These are phyloP conservation scores for Croton setiger DNA, from an alignment of 441 rosid species.

Conservation along the genomic window DNA sequence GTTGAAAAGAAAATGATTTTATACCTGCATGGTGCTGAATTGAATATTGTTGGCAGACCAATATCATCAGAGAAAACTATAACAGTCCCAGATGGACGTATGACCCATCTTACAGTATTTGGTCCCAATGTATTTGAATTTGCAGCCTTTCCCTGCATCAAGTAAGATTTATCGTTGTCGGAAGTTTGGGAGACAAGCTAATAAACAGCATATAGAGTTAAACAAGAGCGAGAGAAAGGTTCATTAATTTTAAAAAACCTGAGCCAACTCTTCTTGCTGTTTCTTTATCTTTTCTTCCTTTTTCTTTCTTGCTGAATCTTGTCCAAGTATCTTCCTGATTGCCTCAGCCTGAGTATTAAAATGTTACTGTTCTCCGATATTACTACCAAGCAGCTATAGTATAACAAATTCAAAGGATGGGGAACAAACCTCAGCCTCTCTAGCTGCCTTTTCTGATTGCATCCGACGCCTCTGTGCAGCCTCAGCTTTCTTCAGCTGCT, in stretches of 20 bases:
- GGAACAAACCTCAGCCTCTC: slow-evolving; percentile 74
- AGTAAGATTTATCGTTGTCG: slow-evolving; percentile 3
- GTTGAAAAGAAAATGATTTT: slow-evolving; percentile 1
- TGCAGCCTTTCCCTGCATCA: slow-evolving; percentile 60
- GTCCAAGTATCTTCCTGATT: slow-evolving; percentile 87
- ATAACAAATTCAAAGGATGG: slow-evolving; percentile 10
- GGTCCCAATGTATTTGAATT: slow-evolving; percentile 41
- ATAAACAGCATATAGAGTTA: background rate
- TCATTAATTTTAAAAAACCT: slow-evolving; percentile 24
- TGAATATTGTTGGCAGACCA: slow-evolving; percentile 72
- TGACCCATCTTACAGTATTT: slow-evolving; percentile 55
- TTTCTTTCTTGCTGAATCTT: slow-evolving; percentile 87
- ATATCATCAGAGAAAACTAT: slow-evolving; percentile 68
- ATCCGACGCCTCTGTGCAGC: slow-evolving; percentile 86
- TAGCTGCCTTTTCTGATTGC: slow-evolving; percentile 87
- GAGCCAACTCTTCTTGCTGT: slow-evolving; percentile 67
- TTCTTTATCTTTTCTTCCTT: slow-evolving; percentile 75
- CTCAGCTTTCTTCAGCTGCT: slow-evolving; percentile 79
- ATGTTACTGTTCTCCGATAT: background rate
- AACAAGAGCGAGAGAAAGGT: background rate
- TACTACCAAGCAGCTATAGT: background rate
- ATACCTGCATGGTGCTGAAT: slow-evolving; percentile 54
- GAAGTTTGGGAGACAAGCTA: slow-evolving; percentile 11
- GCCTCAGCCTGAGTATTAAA: slow-evolving; percentile 62
- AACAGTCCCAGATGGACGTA: slow-evolving; percentile 67